Evolutionary conservation across 129 eudicot genomes (phyloP), one percentile per base, ranked within the genome.

Genomic region (Logfia minima): DNA sequence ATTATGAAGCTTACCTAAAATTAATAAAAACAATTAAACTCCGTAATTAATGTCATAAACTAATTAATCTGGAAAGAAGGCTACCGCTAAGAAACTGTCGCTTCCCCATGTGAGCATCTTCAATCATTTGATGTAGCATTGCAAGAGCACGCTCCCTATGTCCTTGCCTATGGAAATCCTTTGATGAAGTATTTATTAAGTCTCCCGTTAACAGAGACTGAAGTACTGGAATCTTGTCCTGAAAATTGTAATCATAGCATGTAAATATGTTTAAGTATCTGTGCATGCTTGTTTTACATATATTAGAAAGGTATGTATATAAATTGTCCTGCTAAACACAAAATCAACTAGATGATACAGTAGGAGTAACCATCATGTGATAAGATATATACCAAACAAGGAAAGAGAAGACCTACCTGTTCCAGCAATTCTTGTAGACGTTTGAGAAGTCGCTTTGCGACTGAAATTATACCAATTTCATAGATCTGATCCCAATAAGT

Each of bases 51-150:
- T 31, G 6, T 45, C 67, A 60, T 18, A 45, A 78, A 70, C 67
- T 59, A 26, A 59, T 23, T 34, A 34, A 14, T 19, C 18, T 24
- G 52, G 45, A 4, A 78, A 68, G 28, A 78, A 35, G 77, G 63
- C 51, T 80, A 89, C 99, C 99, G 75, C 97, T 95, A 70, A 95
- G 90, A 84, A 95, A 95, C 81, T 95, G 99, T 2, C 97, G 84
- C 82, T 95, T 95, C 66, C 97, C 99, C 92, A 75, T 82, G 83
- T 91, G 92, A 81, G 99, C 99, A 89, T 95, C 99, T 79, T 95
- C 97, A 86, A 95, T 89, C 99, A 95, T 91, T 83, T 95, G 99
- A 80, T 91, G 97, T 48, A 95, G 83, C 96, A 95, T 86, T 52
- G 84, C 86, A 82, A 95, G 99, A 76, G 99, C 96, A 55, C 99